A percentile compares a stretch with the other conserved stretches of the same genome.
Conservation (phyloP, 768 basidiomycete genomes). For the Agrocybe praecox region DNA sequence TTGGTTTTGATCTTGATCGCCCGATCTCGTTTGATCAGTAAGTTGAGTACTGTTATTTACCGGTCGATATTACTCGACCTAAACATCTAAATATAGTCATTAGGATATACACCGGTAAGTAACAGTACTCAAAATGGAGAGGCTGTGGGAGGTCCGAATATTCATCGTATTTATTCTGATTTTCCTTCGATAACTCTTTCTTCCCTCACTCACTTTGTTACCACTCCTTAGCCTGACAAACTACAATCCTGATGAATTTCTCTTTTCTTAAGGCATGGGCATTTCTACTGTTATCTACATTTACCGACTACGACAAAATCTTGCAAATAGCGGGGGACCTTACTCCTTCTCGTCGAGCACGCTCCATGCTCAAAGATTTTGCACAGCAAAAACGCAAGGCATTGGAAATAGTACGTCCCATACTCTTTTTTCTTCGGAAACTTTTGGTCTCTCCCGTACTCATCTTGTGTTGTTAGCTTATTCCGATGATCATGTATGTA, state of each 20-base stretch:
- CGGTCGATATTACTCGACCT: no score
- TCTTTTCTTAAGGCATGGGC: neutral
- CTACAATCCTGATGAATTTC: neutral
- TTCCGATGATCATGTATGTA: constrained; percentile 5
- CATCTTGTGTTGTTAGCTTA: constrained; percentile 1
- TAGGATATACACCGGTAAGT: no score
- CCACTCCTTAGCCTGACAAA: neutral
- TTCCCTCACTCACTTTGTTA: neutral
- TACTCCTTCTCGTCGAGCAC: neutral
- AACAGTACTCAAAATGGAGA: no score
- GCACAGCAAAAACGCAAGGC: neutral
- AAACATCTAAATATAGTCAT: no score
- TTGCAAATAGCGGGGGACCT: neutral
- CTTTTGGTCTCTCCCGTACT: no score
- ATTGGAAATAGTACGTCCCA: constrained; percentile 2
- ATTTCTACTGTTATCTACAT: neutral
- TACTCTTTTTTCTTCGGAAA: neutral
- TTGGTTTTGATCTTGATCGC: no score
- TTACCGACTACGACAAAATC: constrained; percentile 7
- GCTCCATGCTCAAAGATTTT: neutral
- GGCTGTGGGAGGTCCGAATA: no score
- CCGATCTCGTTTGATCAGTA: no score
- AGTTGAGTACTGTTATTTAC: no score
- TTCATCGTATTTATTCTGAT: constrained; percentile 3
- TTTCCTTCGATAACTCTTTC: neutral